Evolutionary conservation across 2,329 filamentous ascomycete genomes (phyloP).

Genomic region (Fusarium haematococcum): DNA sequence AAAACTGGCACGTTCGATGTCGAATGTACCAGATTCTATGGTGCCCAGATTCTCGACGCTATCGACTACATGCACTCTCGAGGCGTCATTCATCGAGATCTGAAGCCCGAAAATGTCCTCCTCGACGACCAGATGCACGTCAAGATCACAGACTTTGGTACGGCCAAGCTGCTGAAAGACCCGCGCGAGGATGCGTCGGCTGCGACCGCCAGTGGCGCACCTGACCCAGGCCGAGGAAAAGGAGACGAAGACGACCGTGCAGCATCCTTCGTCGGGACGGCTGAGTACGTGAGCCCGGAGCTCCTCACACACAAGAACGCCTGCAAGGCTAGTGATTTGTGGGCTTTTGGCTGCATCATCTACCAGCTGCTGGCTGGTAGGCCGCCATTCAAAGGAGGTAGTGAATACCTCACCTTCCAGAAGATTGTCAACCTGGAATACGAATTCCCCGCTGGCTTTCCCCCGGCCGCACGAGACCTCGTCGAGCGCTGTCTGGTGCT

Average conservation of each 20-base stretch:
- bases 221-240: slow-evolving; percentile 51
- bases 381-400: slow-evolving; percentile 94
- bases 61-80: slow-evolving; percentile 98
- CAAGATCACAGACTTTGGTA: slow-evolving; percentile 99
- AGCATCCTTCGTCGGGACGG: slow-evolving; percentile 96
- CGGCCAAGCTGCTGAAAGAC: slow-evolving; percentile 83
- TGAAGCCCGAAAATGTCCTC: slow-evolving; percentile 97
- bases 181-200: slow-evolving; percentile 52
- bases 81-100: slow-evolving; percentile 94
- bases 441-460: slow-evolving; percentile 91
- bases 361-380: slow-evolving; percentile 96
- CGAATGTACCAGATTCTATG: slow-evolving; percentile 94
- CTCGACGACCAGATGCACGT: slow-evolving; percentile 96
- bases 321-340: slow-evolving; percentile 96
- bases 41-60: slow-evolving; percentile 93
- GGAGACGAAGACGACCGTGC: slow-evolving; percentile 76
- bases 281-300: slow-evolving; percentile 98
- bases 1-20: slow-evolving; percentile 94
- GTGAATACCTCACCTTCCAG: slow-evolving; percentile 97
- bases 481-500: slow-evolving; percentile 91
- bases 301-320: slow-evolving; percentile 96
- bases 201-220: slow-evolving; percentile 52
- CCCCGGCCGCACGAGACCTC: slow-evolving; percentile 84
- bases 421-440: slow-evolving; percentile 97
- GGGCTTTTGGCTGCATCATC: slow-evolving; percentile 98